These are phyloP conservation scores for Pisolithus tinctorius DNA, from an alignment of 768 basidiomycete species.

Conservation along the genomic window DNA sequence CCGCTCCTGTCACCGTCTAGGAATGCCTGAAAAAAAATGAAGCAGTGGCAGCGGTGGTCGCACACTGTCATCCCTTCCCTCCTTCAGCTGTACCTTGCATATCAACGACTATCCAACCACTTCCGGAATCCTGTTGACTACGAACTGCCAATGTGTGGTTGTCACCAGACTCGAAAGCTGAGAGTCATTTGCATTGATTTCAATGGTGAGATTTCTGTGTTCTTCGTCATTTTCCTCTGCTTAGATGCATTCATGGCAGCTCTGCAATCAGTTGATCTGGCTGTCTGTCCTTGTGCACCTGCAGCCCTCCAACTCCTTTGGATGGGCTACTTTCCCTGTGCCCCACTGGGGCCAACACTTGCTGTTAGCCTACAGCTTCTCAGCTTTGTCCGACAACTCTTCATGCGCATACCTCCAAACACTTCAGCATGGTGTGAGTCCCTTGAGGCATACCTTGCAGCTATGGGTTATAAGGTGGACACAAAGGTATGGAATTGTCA, in stretches of 20 bases:
- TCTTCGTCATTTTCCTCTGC: background rate
- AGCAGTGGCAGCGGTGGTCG: conserved; percentile 4
- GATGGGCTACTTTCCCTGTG: conserved; percentile 22
- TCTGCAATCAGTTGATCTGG: background rate
- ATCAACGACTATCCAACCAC: background rate
- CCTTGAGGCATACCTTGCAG: conserved; percentile 16
- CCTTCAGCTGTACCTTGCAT: conserved; percentile 1
- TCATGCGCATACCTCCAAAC: conserved; percentile 22
- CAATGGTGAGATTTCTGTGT: background rate
- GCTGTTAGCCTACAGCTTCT: conserved; percentile 27
- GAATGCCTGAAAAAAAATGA: conserved; percentile 1
- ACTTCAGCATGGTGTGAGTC: conserved; percentile 23
- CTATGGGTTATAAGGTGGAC: conserved; percentile 14
- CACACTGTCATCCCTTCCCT: conserved; percentile 5
- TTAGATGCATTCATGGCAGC: background rate
- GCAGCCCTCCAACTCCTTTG: conserved; percentile 19
- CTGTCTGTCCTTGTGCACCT: conserved; percentile 1
- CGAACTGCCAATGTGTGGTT: background rate
- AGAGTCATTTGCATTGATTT: conserved; percentile 1
- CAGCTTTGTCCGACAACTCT: too few species aligned
- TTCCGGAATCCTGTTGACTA: background rate
- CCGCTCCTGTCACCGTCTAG: background rate
- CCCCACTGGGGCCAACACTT: conserved; percentile 24
- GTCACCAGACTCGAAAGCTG: background rate
- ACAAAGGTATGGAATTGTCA: conserved; percentile 7